Evolutionary conservation across 139 green algal species (phyloP), one percentile per base, ranked within the genome.

Genomic region (Micromonas commoda): DNA sequence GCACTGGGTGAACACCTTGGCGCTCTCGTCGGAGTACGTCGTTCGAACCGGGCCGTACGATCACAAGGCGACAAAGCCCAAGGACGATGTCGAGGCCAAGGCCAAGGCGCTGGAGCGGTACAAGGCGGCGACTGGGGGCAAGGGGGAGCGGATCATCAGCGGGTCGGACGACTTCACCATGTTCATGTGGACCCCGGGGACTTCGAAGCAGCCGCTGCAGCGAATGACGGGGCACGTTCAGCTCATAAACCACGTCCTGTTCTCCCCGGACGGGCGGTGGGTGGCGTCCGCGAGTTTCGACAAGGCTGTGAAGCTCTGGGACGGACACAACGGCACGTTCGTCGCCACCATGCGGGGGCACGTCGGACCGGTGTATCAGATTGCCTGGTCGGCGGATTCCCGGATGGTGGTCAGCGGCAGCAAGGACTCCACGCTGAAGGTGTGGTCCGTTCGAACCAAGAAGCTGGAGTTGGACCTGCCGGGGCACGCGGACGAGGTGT

Each of bases 1-100:
- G 1, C 95, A 99, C 86, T 99, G 94, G 94, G 95, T 98, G 61
- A 99, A 99, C 86, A 95, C 90, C 2, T 84, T 99, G 65, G 92
- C 93, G 63, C 84, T 99, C 2, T 93, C 83, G 76, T 89, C 87
- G 21, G 93, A 96, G 77, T 87, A 91, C 77, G 94, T 85, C 23
- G 85, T 98, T 65, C 81, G 94, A 13, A 96, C 90, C 21, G 95
- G 95, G 0, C 82, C 93, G 2, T 97, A 89, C 80, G 94, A 99
- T 84, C 91, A 98, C 87, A 91, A 51, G 1, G 93, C 91, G 1
- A 79, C 45, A 19, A 84, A 31, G 51, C 72, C 73, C 28, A 29
- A 76, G 31, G 84, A 82, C 3, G 28, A 33, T 13, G 82, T 80
- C 3, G 86, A 86, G 61, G 79, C 79, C 1, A 76, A 86, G 74